phyloP scores from a whole-genome alignment of 2,329 filamentous ascomycete species.

The Trichophyton simii region DNA sequence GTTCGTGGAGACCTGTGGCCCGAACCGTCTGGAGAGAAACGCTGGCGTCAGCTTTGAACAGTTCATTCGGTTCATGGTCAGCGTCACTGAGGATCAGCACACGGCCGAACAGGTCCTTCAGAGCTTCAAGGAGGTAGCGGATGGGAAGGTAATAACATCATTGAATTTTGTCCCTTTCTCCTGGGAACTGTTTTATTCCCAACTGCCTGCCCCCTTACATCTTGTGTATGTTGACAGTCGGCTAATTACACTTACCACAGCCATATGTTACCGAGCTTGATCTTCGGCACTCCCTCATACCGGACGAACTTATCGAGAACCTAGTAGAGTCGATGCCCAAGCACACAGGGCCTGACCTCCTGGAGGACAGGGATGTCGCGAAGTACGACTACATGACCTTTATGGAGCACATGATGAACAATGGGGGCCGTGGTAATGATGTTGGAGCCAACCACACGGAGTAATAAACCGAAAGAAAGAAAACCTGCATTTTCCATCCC shows the following conservation, averaged over 20 bases:
- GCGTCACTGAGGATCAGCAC: constrained; percentile 97
- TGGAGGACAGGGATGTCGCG: constrained; percentile 67
- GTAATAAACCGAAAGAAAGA: background rate
- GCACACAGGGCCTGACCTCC: constrained; percentile 73
- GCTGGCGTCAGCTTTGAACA: constrained; percentile 85
- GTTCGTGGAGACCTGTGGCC: constrained; percentile 71
- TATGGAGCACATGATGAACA: constrained; percentile 72
- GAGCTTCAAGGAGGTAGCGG: constrained; percentile 91
- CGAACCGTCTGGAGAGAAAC: constrained; percentile 44
- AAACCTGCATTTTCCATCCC: background rate
- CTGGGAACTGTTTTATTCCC: background rate
- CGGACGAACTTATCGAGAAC: constrained; percentile 93
- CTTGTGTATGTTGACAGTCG: background rate
- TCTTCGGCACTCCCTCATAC: constrained; percentile 83
- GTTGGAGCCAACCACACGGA: background rate
- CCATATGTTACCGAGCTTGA: constrained; percentile 98
- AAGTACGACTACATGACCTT: constrained; percentile 97
- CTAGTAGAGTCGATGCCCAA: constrained; percentile 73
- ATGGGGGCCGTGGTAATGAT: constrained; percentile 18
- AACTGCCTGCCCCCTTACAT: constrained; percentile 3
- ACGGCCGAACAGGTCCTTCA: constrained; percentile 98
- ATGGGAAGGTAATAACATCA: constrained; percentile 57
- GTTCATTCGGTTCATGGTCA: constrained; percentile 98
- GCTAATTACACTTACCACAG: constrained; percentile 21
- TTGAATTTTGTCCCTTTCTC: background rate